Conservation (phyloP, 176 grass and related monocot species). For the Neostapfia colusana region DNA sequence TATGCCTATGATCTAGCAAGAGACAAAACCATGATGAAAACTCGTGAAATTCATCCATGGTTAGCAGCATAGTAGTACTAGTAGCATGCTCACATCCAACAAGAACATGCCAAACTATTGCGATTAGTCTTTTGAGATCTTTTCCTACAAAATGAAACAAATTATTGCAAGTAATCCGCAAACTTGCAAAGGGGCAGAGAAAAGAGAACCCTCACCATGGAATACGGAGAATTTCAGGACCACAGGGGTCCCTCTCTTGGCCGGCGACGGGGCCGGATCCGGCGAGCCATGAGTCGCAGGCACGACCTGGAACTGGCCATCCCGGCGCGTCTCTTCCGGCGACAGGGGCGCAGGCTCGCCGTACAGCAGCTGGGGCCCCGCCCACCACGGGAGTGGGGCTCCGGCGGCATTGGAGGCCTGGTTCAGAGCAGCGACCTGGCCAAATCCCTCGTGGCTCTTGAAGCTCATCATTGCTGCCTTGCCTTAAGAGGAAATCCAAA, state of each 20-base stretch:
- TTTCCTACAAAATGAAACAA: background rate
- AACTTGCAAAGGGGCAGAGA: background rate
- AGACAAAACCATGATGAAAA: slow-evolving; percentile 15
- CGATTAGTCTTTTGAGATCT: background rate
- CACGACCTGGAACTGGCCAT: slow-evolving; percentile 55
- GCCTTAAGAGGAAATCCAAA: background rate
- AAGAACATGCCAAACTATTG: background rate
- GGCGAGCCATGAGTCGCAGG: slow-evolving; percentile 39
- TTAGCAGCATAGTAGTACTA: background rate
- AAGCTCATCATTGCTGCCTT: slow-evolving; percentile 49
- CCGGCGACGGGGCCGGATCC: slow-evolving; percentile 28
- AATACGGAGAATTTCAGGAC: slow-evolving; percentile 67
- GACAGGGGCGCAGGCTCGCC: slow-evolving; percentile 53
- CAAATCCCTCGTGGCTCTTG: slow-evolving; percentile 49
- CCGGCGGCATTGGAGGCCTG: slow-evolving; percentile 38
- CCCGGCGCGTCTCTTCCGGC: slow-evolving; percentile 42
- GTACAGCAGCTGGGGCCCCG: slow-evolving; percentile 61
- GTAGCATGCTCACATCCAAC: slow-evolving; percentile 36
- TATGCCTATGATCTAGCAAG: background rate
- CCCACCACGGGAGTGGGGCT: slow-evolving; percentile 63
- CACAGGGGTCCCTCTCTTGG: slow-evolving; percentile 45
- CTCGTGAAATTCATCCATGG: background rate
- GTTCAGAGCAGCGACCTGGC: slow-evolving; percentile 24
- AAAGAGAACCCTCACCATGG: slow-evolving; percentile 47
- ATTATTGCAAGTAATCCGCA: background rate